Conservation (phyloP, 2,329 filamentous ascomycete species). For the Incumbomyces delicatus region DNA sequence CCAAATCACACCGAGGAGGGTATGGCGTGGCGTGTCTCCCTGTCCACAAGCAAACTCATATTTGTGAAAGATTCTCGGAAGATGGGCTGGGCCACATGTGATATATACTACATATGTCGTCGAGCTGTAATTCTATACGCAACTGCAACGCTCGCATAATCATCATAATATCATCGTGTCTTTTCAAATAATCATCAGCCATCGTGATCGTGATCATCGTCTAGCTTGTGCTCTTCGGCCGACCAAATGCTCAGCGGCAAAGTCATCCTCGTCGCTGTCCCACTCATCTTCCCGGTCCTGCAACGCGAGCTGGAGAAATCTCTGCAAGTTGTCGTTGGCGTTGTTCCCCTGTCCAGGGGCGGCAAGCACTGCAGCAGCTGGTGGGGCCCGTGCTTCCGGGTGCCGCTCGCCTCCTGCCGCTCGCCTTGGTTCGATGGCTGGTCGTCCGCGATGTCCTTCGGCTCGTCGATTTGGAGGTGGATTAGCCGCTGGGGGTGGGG, state of each 20-base stretch:
- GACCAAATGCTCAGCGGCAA: neutral
- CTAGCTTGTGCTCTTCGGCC: too few species aligned
- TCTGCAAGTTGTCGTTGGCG: conserved; percentile 28
- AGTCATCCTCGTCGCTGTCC: conserved; percentile 49
- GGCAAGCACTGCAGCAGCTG: conserved; percentile 5
- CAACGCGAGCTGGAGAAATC: conserved; percentile 43
- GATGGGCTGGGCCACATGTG: too few species aligned
- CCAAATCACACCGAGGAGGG: too few species aligned
- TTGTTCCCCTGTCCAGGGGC: conserved; percentile 19
- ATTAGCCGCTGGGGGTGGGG: conserved; percentile 13
- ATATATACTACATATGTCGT: too few species aligned
- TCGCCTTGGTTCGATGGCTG: neutral
- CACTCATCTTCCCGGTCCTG: conserved; percentile 49
- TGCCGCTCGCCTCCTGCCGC: neutral
- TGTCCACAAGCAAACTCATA: too few species aligned
- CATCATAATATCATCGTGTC: too few species aligned
- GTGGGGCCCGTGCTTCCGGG: conserved; percentile 4
- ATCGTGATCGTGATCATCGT: too few species aligned
- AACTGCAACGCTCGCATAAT: too few species aligned
- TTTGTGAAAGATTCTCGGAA: too few species aligned
- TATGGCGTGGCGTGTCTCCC: too few species aligned
- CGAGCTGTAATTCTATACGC: too few species aligned
- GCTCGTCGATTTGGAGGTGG: conserved; percentile 8
- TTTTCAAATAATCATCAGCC: too few species aligned
- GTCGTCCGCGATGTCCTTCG: neutral